These are phyloP conservation scores for Westerdykella aurantiaca DNA, from an alignment of 2,329 filamentous ascomycete species.

Conservation along the genomic window DNA sequence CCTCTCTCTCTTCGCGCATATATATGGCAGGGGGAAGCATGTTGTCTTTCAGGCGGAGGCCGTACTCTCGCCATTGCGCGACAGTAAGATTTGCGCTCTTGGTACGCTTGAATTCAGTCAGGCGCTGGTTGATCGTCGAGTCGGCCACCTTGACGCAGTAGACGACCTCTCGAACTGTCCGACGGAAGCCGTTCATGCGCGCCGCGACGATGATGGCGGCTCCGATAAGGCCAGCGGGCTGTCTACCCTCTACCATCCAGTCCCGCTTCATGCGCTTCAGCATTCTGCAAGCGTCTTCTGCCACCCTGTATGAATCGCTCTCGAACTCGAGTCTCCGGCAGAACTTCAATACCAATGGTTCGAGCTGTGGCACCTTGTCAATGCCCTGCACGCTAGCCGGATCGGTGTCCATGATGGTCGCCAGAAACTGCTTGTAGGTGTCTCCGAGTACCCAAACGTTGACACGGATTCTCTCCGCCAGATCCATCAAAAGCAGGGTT, in stretches of 20 bases:
- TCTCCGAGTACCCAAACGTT: constrained; percentile 91
- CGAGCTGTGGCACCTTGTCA: constrained; percentile 64
- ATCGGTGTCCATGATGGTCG: constrained; percentile 61
- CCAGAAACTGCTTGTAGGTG: constrained; percentile 77
- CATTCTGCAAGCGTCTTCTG: constrained; percentile 79
- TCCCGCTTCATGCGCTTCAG: constrained; percentile 91
- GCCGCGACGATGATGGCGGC: constrained; percentile 92
- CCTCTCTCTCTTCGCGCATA: constrained; percentile 51
- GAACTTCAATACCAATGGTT: constrained; percentile 87
- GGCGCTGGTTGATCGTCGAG: constrained; percentile 81
- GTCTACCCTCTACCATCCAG: constrained; percentile 93
- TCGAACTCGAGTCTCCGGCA: constrained; percentile 89
- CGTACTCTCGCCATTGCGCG: constrained; percentile 70
- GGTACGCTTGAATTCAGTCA: constrained; percentile 87
- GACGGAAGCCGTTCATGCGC: constrained; percentile 95
- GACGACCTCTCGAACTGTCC: constrained; percentile 90
- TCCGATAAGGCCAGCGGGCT: constrained; percentile 89
- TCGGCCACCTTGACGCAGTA: constrained; percentile 97
- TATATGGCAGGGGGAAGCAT: constrained; percentile 71
- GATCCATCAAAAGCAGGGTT: constrained; percentile 88
- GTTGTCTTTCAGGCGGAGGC: constrained; percentile 61
- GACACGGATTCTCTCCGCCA: constrained; percentile 75
- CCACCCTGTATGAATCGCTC: constrained; percentile 72
- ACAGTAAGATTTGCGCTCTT: constrained; percentile 80
- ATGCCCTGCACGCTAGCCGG: constrained; percentile 21